Conservation (phyloP, 768 basidiomycete genomes). For the Pisolithus orientalis region DNA sequence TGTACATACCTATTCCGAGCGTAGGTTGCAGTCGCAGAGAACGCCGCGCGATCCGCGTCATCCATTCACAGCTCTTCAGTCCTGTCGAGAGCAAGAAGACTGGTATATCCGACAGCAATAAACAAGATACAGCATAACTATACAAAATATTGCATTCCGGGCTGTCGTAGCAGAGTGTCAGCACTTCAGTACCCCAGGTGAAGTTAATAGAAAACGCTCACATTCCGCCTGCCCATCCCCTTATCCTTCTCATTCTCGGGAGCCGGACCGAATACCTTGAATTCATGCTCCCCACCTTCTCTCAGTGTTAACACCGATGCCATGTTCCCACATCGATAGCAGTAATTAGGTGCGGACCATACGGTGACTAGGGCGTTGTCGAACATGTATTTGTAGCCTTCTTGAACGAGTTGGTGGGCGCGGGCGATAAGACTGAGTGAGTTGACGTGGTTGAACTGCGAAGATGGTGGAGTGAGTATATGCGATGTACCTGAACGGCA, state of each 20-base stretch:
- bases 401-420: conserved; percentile 95
- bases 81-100: too few relatives aligned
- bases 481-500: neutral
- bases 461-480: neutral
- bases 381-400: conserved; percentile 97
- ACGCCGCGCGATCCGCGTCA: too few relatives aligned
- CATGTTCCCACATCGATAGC: conserved; percentile 81
- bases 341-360: conserved; percentile 91
- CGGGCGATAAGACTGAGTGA: conserved; percentile 82
- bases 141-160: conserved; percentile 36
- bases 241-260: conserved; percentile 84
- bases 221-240: conserved; percentile 67
- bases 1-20: too few relatives aligned
- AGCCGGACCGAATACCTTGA: conserved; percentile 84
- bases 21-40: too few relatives aligned
- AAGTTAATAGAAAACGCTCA: conserved; percentile 28
- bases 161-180: conserved; percentile 13
- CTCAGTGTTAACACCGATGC: conserved; percentile 85
- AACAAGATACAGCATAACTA: conserved; percentile 8
- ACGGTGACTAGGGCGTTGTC: conserved; percentile 88
- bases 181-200: too few relatives aligned
- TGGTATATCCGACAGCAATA: neutral
- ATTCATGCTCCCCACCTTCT: conserved; percentile 48
- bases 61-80: too few relatives aligned
- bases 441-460: conserved; percentile 92